phyloP scores from a whole-genome alignment of 2,329 filamentous ascomycete species.

The Tolypocladium pustulatum region DNA sequence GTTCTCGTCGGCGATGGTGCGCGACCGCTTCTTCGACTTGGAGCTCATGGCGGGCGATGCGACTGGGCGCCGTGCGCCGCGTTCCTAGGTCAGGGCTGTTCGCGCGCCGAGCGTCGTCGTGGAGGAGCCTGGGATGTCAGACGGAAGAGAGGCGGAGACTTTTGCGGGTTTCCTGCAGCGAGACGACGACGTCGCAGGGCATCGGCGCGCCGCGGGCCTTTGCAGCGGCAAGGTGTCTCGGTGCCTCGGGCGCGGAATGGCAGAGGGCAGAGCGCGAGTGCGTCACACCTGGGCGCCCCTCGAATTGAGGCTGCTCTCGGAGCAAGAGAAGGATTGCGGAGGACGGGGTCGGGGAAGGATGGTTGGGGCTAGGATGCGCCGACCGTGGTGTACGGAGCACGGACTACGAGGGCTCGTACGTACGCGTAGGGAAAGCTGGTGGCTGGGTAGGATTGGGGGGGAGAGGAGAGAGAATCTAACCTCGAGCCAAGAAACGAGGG shows the following conservation, averaged over 20 bases:
- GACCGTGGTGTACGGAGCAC: not conserved
- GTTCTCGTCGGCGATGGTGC: constrained; percentile 35
- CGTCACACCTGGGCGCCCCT: not conserved
- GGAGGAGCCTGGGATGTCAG: not conserved
- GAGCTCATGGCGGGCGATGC: constrained; percentile 11
- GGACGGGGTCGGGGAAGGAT: not conserved
- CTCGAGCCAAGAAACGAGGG: not conserved
- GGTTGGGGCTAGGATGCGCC: not conserved
- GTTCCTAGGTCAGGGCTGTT: not conserved
- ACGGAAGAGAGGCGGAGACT: not conserved
- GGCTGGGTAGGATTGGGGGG: not conserved
- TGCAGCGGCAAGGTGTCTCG: not conserved
- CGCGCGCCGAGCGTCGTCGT: not conserved
- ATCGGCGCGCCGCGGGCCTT: not conserved
- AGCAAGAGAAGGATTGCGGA: not conserved
- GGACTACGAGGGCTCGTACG: not conserved
- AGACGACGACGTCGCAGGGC: not conserved
- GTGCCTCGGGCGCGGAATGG: not conserved
- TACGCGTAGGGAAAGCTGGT: not conserved
- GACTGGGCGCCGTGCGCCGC: not conserved
- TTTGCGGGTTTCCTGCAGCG: not conserved
- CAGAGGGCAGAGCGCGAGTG: not conserved
- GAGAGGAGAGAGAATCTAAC: not conserved
- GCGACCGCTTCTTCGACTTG: constrained; percentile 39
- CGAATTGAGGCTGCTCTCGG: not conserved